Evolutionary conservation across 2,329 filamentous ascomycete species (phyloP).

Genomic region (Microcyclospora tardicrescens): DNA sequence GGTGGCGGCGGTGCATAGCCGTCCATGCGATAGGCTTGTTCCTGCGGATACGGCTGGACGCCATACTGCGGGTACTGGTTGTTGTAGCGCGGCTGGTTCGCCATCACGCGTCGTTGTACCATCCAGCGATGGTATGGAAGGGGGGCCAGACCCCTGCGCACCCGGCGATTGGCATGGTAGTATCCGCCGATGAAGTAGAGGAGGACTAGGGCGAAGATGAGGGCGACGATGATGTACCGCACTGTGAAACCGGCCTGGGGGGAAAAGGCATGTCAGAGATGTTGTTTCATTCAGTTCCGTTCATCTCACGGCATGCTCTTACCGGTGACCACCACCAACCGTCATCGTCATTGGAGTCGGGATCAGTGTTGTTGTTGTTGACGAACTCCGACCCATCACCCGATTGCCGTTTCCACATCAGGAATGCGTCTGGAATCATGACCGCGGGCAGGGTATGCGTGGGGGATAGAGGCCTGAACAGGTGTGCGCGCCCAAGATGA

Average conservation of each 20-base stretch:
- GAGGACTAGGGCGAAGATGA: constrained; percentile 45
- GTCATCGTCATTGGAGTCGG: constrained; percentile 1
- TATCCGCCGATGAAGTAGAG: constrained; percentile 55
- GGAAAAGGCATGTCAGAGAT: not conserved
- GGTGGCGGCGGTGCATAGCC: constrained; percentile 19
- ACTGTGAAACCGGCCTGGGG: constrained; percentile 25
- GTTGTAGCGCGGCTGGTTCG: constrained; percentile 3
- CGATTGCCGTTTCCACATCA: not conserved
- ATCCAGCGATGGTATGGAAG: constrained; percentile 53
- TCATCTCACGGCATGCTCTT: constrained; percentile 1
- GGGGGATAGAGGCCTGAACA: too few species aligned
- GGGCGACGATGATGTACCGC: constrained; percentile 58
- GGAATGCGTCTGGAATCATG: too few species aligned
- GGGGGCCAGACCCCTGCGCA: constrained; percentile 52
- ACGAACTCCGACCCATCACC: too few species aligned
- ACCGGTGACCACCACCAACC: constrained; percentile 18
- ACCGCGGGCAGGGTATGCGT: too few species aligned
- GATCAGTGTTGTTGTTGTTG: too few species aligned
- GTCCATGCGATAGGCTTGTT: constrained; percentile 18
- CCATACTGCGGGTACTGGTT: constrained; percentile 11
- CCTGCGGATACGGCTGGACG: constrained; percentile 5
- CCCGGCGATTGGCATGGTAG: constrained; percentile 53
- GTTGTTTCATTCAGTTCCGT: too few species aligned
- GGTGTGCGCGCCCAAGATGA: too few species aligned
- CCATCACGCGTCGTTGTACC: constrained; percentile 8